These are phyloP conservation scores for Porogramme epimiltina DNA, from an alignment of 1,284 basidiomycete species.

Conservation along the genomic window DNA sequence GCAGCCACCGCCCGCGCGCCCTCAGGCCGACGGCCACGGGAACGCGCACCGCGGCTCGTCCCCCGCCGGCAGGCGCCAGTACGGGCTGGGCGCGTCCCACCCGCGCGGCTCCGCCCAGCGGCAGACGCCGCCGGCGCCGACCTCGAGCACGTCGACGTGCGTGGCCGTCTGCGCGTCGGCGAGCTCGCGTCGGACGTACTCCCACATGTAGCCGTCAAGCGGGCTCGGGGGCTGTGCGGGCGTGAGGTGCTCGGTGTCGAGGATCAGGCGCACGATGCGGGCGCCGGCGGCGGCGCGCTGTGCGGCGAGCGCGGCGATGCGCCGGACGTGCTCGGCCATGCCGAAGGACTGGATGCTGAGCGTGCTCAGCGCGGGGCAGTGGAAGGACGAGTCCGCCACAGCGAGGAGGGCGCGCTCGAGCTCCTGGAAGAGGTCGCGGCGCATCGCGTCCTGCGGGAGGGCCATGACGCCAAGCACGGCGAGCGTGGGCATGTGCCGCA, in stretches of 20 bases:
- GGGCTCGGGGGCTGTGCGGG: not conserved
- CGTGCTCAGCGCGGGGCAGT: conserved; percentile 4
- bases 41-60: conserved; percentile 8
- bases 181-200: not conserved
- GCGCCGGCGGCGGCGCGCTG: not conserved
- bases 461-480: conserved; percentile 5
- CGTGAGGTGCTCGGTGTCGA: no score
- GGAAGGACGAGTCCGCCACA: not conserved
- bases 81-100: conserved; percentile 7
- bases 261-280: conserved; percentile 2
- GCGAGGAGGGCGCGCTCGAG: not conserved
- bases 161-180: no score
- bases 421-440: not conserved
- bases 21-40: conserved; percentile 1
- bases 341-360: conserved; percentile 7
- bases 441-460: conserved; percentile 1
- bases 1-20: no score
- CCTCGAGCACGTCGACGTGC: conserved; percentile 2
- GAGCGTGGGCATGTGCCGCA: conserved; percentile 3
- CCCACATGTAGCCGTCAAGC: not conserved
- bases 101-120: conserved; percentile 3
- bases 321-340: not conserved
- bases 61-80: conserved; percentile 7
- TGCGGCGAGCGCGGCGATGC: not conserved
- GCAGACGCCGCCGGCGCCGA: conserved; percentile 8